These are phyloP conservation scores for Chlorencoelia australis DNA, from an alignment of 2,329 filamentous ascomycete genomes.

Conservation along the genomic window DNA sequence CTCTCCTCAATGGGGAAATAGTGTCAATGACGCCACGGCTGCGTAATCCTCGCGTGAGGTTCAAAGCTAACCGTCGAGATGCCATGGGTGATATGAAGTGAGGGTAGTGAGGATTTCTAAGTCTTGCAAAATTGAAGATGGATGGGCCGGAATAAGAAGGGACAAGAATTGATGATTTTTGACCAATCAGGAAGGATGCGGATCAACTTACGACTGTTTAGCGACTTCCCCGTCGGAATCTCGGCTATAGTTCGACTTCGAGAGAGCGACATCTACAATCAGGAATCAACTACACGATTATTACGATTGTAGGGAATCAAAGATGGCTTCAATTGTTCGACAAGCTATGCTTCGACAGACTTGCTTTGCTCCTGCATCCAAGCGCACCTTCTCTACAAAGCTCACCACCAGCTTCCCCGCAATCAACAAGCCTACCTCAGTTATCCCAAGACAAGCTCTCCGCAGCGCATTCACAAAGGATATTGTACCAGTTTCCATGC, in stretches of 20 bases:
- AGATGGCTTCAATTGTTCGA: constrained; percentile 43
- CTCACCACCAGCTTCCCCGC: constrained; percentile 26
- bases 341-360: constrained; percentile 39
- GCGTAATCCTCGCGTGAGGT: constrained; percentile 83
- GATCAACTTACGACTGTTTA: too few relatives aligned
- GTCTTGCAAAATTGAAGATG: constrained; percentile 19
- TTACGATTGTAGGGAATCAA: too few relatives aligned
- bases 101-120: constrained; percentile 11
- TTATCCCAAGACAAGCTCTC: constrained; percentile 17
- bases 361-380: constrained; percentile 31
- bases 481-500: constrained; percentile 30
- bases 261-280: too few relatives aligned
- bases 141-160: neutral
- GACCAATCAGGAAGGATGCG: too few relatives aligned
- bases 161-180: constrained; percentile 7
- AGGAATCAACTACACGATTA: too few relatives aligned
- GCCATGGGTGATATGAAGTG: constrained; percentile 53
- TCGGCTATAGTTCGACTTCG: too few relatives aligned
- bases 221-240: too few relatives aligned
- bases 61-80: constrained; percentile 93
- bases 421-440: constrained; percentile 22
- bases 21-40: constrained; percentile 75
- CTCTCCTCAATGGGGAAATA: constrained; percentile 68
- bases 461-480: constrained; percentile 31
- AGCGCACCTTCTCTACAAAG: constrained; percentile 35